Percentiles rank a stretch among this genome's conserved stretches.
phyloP scores from a whole-genome alignment of 2,329 filamentous ascomycete genomes.

The Aspergillus jensenii region DNA sequence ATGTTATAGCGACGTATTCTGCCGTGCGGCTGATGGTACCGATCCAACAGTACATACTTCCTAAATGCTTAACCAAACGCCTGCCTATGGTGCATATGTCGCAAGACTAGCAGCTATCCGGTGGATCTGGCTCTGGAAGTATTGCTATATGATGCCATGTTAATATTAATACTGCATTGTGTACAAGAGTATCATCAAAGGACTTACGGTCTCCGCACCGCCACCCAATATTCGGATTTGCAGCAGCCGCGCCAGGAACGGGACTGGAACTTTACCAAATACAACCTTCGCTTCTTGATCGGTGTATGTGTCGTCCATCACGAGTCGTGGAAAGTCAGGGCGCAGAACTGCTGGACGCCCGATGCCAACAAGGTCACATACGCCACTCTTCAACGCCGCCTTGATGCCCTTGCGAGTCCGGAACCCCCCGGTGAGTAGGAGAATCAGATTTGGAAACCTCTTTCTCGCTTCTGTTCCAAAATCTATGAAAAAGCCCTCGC shows the following conservation, averaged over 20 bases:
- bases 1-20: no score
- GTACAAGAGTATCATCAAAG: not conserved
- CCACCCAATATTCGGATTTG: not conserved
- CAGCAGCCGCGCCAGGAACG: not conserved
- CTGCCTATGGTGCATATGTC: not conserved
- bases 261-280: not conserved
- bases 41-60: no score
- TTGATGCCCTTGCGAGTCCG: constrained; percentile 50
- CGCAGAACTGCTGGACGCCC: constrained; percentile 43
- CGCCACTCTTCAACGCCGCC: constrained; percentile 41
- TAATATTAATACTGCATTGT: not conserved
- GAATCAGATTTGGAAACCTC: constrained; percentile 40
- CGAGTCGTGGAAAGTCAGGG: constrained; percentile 20
- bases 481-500: constrained; percentile 63
- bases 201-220: not conserved
- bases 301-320: not conserved
- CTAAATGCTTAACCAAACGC: no score
- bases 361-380: constrained; percentile 47
- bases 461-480: constrained; percentile 53
- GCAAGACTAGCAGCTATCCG: not conserved
- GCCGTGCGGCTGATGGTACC: no score
- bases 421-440: constrained; percentile 62
- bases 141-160: not conserved
- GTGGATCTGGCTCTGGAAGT: not conserved
- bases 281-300: not conserved